Evolutionary conservation across 176 grass and related monocot genomes (phyloP).

Genomic region (maize (Zea mays)): DNA sequence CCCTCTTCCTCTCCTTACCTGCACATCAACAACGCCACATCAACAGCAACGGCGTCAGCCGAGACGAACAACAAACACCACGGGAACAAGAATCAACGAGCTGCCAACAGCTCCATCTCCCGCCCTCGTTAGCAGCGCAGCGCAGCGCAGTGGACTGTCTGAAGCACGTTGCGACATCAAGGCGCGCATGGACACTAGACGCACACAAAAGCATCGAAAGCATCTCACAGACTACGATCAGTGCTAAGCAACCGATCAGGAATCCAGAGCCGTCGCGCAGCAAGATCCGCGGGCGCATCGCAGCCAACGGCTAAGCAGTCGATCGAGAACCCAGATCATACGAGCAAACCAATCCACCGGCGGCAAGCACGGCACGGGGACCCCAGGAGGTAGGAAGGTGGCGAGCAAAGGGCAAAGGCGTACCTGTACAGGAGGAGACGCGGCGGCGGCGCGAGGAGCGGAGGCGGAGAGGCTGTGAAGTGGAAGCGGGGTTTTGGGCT

Average conservation of each 20-base stretch:
- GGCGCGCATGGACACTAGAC: neutral
- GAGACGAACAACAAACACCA: neutral
- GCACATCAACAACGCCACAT: neutral
- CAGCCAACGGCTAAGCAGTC: neutral
- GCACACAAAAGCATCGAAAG: neutral
- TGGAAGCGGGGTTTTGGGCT: neutral
- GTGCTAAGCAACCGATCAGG: neutral
- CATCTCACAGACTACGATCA: neutral
- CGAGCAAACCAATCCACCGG: neutral
- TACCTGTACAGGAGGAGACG: conserved; percentile 4
- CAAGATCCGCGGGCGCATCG: neutral
- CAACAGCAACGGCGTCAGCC: neutral
- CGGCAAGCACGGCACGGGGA: neutral
- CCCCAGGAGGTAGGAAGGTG: neutral
- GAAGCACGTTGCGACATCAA: neutral
- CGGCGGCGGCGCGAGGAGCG: conserved; percentile 13
- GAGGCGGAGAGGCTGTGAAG: neutral
- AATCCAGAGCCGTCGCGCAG: neutral
- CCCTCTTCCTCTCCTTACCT: conserved; percentile 41
- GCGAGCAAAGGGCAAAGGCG: neutral
- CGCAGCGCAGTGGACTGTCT: neutral
- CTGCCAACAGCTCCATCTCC: neutral
- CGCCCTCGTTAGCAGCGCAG: neutral
- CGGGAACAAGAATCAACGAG: neutral
- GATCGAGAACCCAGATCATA: neutral